Percentiles rank a stretch among this genome's conserved stretches.
Conservation (phyloP, 202 grass and related monocot genomes). For the Setaria viridis region DNA sequence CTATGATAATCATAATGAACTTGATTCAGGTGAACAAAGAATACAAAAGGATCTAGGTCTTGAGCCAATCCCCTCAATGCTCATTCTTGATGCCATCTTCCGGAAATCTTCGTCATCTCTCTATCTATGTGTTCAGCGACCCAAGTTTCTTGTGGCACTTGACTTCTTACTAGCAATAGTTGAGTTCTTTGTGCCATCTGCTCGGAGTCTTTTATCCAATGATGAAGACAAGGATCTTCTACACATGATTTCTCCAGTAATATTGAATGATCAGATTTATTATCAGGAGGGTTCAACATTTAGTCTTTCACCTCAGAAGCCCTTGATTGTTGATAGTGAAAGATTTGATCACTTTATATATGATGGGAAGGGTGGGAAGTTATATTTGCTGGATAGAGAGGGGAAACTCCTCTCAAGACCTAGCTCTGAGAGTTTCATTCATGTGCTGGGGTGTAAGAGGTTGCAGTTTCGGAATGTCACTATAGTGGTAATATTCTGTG, state of each 20-base stretch:
- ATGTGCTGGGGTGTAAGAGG: constrained; percentile 74
- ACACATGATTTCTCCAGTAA: constrained; percentile 66
- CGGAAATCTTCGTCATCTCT: constrained; percentile 67
- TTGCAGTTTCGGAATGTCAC: constrained; percentile 88
- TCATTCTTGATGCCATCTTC: constrained; percentile 88
- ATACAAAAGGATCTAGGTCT: constrained; percentile 69
- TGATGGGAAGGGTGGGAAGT: constrained; percentile 91
- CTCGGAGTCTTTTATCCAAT: constrained; percentile 71
- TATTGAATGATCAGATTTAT: constrained; percentile 80
- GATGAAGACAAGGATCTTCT: constrained; percentile 79
- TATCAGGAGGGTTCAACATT: constrained; percentile 63
- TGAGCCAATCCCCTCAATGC: constrained; percentile 87
- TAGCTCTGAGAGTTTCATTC: constrained; percentile 79
- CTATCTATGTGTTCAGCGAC: constrained; percentile 80
- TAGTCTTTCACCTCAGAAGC: constrained; percentile 83
- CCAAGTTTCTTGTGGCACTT: constrained; percentile 95
- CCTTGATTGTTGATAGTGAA: constrained; percentile 92
- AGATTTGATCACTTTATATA: constrained; percentile 89
- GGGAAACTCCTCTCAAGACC: constrained; percentile 70
- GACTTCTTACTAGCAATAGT: constrained; percentile 89
- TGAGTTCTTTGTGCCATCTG: constrained; percentile 96
- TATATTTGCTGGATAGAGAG: constrained; percentile 79
- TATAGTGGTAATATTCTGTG: constrained; percentile 81
- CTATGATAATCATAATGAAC: constrained; percentile 53
- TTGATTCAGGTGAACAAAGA: constrained; percentile 62